phyloP scores from a whole-genome alignment of 164 flowering plant species.

The Sextonia rubra region DNA sequence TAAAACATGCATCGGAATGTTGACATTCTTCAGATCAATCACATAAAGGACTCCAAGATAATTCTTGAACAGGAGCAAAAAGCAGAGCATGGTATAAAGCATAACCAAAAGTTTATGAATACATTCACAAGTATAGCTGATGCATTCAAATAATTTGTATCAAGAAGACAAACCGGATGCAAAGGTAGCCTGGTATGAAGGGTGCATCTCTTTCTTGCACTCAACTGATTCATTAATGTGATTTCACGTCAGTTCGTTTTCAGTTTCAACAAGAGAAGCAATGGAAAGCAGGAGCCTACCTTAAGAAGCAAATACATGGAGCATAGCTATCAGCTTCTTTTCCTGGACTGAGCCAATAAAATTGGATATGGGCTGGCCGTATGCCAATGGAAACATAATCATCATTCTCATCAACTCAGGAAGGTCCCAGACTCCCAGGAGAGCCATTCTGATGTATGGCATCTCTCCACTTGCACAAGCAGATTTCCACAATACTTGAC shows the following conservation, averaged over 20 bases:
- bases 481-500: slow-evolving; percentile 2
- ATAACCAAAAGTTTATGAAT: background rate
- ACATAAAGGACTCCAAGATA: background rate
- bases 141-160: background rate
- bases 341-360: background rate
- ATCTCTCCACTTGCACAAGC: slow-evolving; percentile 5
- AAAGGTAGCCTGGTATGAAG: background rate
- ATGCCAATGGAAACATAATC: background rate
- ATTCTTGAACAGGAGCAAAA: background rate
- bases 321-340: background rate
- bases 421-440: slow-evolving; percentile 1
- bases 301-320: background rate
- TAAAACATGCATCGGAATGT: background rate
- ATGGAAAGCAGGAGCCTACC: slow-evolving; percentile 6
- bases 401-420: slow-evolving; percentile 2
- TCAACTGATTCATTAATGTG: slow-evolving; percentile 8
- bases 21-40: background rate
- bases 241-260: background rate
- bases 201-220: slow-evolving; percentile 3
- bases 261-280: slow-evolving; percentile 3
- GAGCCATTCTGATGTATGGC: slow-evolving; percentile 3
- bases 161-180: too few species aligned
- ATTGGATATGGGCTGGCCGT: background rate
- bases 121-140: background rate
- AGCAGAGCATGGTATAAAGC: background rate